Evolutionary conservation across 306 rosid species (phyloP).

Genomic region (Quercus suber): DNA sequence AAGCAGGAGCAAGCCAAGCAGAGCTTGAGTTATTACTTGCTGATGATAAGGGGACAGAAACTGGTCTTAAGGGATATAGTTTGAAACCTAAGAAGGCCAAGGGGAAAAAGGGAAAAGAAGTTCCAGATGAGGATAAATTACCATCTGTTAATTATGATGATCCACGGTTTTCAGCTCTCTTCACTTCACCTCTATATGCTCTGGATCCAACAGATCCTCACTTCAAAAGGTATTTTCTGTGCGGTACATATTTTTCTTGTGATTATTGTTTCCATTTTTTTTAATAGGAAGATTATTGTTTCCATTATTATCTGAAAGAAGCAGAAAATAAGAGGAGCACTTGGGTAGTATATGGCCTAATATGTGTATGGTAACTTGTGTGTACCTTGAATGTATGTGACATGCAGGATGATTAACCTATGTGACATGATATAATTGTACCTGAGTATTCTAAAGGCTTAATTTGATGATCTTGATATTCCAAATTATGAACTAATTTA

Average conservation of each 20-base stretch:
- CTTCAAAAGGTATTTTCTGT: constrained; percentile 67
- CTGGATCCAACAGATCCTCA: constrained; percentile 90
- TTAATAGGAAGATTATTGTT: not conserved
- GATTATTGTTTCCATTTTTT: not conserved
- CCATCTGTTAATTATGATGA: constrained; percentile 59
- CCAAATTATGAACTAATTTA: not conserved
- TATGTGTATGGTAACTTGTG: not conserved
- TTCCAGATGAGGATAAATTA: constrained; percentile 58
- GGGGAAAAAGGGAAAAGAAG: constrained; percentile 56
- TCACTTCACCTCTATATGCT: constrained; percentile 52
- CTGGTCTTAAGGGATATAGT: constrained; percentile 67
- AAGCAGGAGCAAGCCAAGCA: constrained; percentile 58
- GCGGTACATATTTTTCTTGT: not conserved
- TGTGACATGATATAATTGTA: not conserved
- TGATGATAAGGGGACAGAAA: constrained; percentile 61
- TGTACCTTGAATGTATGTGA: not conserved
- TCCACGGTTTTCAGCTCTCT: constrained; percentile 74
- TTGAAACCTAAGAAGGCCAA: constrained; percentile 58
- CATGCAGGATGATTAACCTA: not conserved
- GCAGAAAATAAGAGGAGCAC: not conserved
- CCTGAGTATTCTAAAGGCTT: not conserved
- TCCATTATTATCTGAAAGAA: not conserved
- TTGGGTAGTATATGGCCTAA: not conserved
- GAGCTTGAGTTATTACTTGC: constrained; percentile 96
- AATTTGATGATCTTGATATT: not conserved